These are phyloP conservation scores for Phyllachora maydis DNA, from an alignment of 2,329 filamentous ascomycete species.

Conservation along the genomic window DNA sequence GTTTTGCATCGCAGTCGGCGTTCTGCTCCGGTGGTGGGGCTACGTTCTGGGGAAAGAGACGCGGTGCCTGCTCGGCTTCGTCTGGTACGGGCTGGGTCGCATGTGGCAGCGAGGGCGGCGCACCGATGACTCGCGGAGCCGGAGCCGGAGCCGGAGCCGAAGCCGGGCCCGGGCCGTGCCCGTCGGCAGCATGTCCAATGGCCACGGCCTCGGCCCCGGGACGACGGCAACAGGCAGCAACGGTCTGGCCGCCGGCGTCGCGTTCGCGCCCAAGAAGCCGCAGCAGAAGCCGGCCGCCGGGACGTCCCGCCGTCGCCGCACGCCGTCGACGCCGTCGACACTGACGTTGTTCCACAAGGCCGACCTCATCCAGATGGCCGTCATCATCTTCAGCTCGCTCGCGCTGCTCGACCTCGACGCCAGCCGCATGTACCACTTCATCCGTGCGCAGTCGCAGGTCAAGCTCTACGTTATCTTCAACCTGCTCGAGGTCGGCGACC, in stretches of 20 bases:
- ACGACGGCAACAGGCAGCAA: slow-evolving; percentile 1
- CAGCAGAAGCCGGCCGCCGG: slow-evolving; percentile 12
- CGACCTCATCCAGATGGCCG: slow-evolving; percentile 73
- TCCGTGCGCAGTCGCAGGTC: slow-evolving; percentile 87
- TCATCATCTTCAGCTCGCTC: slow-evolving; percentile 71
- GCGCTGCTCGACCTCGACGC: slow-evolving; percentile 84
- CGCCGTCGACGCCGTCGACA: slow-evolving; percentile 68
- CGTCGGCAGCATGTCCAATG: background rate
- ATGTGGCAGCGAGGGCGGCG: slow-evolving; percentile 48
- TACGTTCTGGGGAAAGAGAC: slow-evolving; percentile 52
- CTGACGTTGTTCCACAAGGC: slow-evolving; percentile 83
- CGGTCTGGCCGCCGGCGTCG: background rate
- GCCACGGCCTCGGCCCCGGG: background rate
- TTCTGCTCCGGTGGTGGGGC: slow-evolving; percentile 62
- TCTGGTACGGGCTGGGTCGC: slow-evolving; percentile 60
- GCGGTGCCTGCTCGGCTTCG: slow-evolving; percentile 51
- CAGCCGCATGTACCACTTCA: slow-evolving; percentile 94
- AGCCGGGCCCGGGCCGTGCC: slow-evolving; percentile 7
- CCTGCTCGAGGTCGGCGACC: slow-evolving; percentile 80
- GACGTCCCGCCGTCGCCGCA: slow-evolving; percentile 43
- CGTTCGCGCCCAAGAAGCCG: slow-evolving; percentile 2
- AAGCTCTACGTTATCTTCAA: slow-evolving; percentile 99
- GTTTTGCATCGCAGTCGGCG: slow-evolving; percentile 60
- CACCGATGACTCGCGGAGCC: slow-evolving; percentile 14
- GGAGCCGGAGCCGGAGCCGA: slow-evolving; percentile 15